A percentile compares a stretch with the other conserved stretches of the same genome.
These are phyloP conservation scores for Trametes meyenii DNA, from an alignment of 768 basidiomycete genomes.

Conservation along the genomic window DNA sequence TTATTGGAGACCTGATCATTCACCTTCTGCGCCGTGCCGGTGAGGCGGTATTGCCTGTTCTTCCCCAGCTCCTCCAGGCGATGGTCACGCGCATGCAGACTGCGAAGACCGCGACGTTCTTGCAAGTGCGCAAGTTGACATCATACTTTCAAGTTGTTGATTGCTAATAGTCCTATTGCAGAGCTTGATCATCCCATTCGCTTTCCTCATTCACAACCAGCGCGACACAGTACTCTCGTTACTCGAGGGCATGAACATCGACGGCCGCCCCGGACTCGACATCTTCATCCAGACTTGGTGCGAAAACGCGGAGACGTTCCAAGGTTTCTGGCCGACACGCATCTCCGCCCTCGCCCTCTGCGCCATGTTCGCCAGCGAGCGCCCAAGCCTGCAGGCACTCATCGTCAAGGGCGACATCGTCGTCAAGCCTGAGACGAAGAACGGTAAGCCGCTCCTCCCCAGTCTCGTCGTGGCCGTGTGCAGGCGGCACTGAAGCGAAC, in stretches of 20 bases:
- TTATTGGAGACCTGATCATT: constrained; percentile 93
- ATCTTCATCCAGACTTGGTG: constrained; percentile 92
- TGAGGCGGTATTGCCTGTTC: constrained; percentile 75
- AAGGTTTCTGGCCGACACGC: constrained; percentile 91
- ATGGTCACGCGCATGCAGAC: constrained; percentile 80
- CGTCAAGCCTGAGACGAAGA: constrained; percentile 74
- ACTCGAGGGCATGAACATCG: constrained; percentile 66
- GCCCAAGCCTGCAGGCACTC: constrained; percentile 67
- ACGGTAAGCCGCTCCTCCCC: constrained; percentile 57
- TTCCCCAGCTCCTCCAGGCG: constrained; percentile 85
- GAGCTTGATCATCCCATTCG: constrained; percentile 92
- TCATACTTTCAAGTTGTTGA: background rate
- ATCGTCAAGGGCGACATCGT: constrained; percentile 92
- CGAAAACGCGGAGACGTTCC: constrained; percentile 92
- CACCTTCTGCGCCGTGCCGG: constrained; percentile 87
- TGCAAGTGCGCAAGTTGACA: constrained; percentile 61
- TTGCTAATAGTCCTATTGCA: constrained; percentile 33
- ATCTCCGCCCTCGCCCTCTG: constrained; percentile 83
- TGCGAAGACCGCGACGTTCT: constrained; percentile 89
- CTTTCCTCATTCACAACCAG: constrained; percentile 89
- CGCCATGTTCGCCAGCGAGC: constrained; percentile 67
- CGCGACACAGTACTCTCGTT: constrained; percentile 77
- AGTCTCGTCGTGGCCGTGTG: background rate
- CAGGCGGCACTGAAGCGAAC: constrained; percentile 4
- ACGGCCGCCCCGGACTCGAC: constrained; percentile 72